These are phyloP conservation scores for Sclerotinia trifoliorum DNA, from an alignment of 2,329 filamentous ascomycete genomes.

Conservation along the genomic window DNA sequence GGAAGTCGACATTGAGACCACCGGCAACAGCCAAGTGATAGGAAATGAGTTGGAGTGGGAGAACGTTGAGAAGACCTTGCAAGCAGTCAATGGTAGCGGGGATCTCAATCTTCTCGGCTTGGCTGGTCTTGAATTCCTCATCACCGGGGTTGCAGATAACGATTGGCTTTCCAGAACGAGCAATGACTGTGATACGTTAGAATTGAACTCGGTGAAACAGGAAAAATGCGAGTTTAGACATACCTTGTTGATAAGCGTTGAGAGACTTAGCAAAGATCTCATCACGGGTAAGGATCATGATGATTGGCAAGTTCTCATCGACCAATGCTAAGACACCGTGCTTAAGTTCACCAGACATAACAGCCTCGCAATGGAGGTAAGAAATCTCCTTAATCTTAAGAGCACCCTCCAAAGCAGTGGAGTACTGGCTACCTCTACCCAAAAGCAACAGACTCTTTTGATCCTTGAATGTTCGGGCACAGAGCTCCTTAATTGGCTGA, in stretches of 20 bases:
- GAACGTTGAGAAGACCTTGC: slow-evolving; percentile 96
- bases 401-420: slow-evolving; percentile 93
- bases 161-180: slow-evolving; percentile 91
- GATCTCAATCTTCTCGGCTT: slow-evolving; percentile 96
- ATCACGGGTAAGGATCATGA: slow-evolving; percentile 98
- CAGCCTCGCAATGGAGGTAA: slow-evolving; percentile 98
- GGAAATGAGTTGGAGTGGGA: slow-evolving; percentile 94
- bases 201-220: slow-evolving; percentile 16
- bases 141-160: slow-evolving; percentile 95
- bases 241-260: slow-evolving; percentile 97
- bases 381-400: slow-evolving; percentile 99
- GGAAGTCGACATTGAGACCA: slow-evolving; percentile 97
- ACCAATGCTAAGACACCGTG: slow-evolving; percentile 96
- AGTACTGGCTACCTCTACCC: slow-evolving; percentile 93
- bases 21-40: slow-evolving; percentile 98
- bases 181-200: slow-evolving; percentile 67
- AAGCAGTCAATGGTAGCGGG: slow-evolving; percentile 93
- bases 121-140: slow-evolving; percentile 80
- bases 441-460: slow-evolving; percentile 94
- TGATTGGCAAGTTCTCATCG: slow-evolving; percentile 97
- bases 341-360: slow-evolving; percentile 99
- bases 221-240: slow-evolving; percentile 34
- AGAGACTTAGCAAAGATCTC: slow-evolving; percentile 98
- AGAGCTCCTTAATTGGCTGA: slow-evolving; percentile 90
- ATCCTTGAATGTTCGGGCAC: slow-evolving; percentile 88